Base-by-base conservation (phyloP, 116 monocot genomes). In the Dioscorea cayenensis region DNA sequence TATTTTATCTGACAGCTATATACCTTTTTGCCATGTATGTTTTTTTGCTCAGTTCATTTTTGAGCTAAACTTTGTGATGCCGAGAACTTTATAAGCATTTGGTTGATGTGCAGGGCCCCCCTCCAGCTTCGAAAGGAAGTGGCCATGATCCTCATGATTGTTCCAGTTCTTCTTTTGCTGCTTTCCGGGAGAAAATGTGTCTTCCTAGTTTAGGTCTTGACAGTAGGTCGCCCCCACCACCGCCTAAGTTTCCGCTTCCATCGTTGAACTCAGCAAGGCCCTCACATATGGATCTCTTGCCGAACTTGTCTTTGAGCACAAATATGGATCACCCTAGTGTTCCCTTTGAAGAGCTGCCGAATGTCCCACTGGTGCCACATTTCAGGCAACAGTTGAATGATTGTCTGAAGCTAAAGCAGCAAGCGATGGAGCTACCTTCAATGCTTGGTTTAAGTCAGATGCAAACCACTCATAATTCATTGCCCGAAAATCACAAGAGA, bases 401-500 rank as follows among this genome's bases (percentile, higher is more conserved):
- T 28, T 66, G n/a, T 49, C 71, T 82, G 50, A 92, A 85, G 65
- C 87, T 82, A 75, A 90, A 92, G 55, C 80, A 86, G 51, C 75
- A 76, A 66, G 37, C 84, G 67, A 60, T 66, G 36, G 88, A 88
- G 11, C 27, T 80, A 36, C 79, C 86, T 77, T 72, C 94, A 67
- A 52, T 83, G 37, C 65, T 83, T 28, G 76, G 78, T 63, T 76
- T 87, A 5, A 78, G 86, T 66, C 87, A 75, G 67, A 71, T 82
- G 63, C 70, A 72, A 71, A 69, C 70, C 28, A 29, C 80, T 43
- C 75, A 72, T 63, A 67, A 82, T 7, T 77, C 79, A 7, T 71
- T 90, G 51, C 82, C 90, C 20, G 90, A 92, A 71, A 96, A 83
- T 38, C 92, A 96, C 60, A 87, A 81, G 80, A 92, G 86, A 64